These are phyloP conservation scores for Nicotiana sylvestris DNA, from an alignment of 257 asterid species.

Conservation along the genomic window DNA sequence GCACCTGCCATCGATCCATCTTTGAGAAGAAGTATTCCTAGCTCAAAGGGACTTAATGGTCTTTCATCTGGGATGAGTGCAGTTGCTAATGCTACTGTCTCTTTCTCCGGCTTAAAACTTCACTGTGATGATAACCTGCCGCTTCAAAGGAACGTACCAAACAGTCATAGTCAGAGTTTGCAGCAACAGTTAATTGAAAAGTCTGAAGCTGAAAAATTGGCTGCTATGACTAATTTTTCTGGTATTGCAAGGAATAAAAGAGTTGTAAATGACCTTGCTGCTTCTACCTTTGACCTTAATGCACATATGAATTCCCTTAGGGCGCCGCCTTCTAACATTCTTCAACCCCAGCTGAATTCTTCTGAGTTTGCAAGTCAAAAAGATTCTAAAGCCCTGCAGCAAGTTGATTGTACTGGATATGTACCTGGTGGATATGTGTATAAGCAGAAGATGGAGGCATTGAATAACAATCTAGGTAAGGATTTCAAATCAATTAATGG, in stretches of 20 bases:
- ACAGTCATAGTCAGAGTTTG: conserved; percentile 24
- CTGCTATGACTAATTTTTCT: conserved; percentile 23
- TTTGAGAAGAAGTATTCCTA: conserved; percentile 16
- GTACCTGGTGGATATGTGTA: not conserved
- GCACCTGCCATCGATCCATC: conserved; percentile 19
- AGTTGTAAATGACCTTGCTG: conserved; percentile 16
- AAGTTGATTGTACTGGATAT: conserved; percentile 15
- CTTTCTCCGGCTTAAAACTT: conserved; percentile 44
- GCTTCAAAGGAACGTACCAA: conserved; percentile 31
- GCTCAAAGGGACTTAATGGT: conserved; percentile 23
- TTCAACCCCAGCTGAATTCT: conserved; percentile 40
- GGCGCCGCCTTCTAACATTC: conserved; percentile 53
- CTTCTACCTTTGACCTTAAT: conserved; percentile 24
- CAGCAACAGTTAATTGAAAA: conserved; percentile 36
- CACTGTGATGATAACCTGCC: conserved; percentile 25
- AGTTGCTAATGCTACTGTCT: conserved; percentile 42
- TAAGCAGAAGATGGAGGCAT: not conserved
- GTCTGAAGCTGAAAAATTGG: conserved; percentile 36
- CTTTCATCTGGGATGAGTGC: conserved; percentile 43
- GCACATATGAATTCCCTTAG: conserved; percentile 42
- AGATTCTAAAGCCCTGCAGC: conserved; percentile 30
- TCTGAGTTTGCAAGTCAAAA: conserved; percentile 33
- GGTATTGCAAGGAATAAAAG: conserved; percentile 36
- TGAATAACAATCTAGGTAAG: not conserved
- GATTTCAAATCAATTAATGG: not conserved